These are phyloP conservation scores for Barnettozyma populi DNA, from an alignment of 805 yeast species.

Conservation along the genomic window DNA sequence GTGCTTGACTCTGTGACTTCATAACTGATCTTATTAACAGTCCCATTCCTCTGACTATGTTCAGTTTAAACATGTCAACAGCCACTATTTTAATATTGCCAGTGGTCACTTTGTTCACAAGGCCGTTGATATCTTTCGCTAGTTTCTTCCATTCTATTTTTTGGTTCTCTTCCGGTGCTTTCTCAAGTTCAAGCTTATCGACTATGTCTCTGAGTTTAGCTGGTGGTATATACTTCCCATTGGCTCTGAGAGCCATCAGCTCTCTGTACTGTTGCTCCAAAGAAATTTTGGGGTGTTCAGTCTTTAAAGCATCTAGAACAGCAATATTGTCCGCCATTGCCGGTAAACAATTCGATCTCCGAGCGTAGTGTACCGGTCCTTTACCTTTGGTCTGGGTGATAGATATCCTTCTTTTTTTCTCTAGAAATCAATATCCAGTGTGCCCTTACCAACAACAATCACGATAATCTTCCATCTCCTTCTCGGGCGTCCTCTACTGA, in stretches of 20 bases:
- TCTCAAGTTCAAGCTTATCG: conserved; percentile 27
- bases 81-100: conserved; percentile 45
- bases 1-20: conserved; percentile 42
- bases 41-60: conserved; percentile 59
- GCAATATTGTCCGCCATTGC: background rate
- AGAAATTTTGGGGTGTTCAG: background rate
- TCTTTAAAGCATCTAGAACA: background rate
- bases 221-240: conserved; percentile 51
- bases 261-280: conserved; percentile 32
- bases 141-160: conserved; percentile 51
- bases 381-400: too few species aligned
- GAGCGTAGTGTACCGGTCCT: background rate
- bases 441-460: background rate
- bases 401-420: too few species aligned
- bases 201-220: conserved; percentile 42
- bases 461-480: background rate
- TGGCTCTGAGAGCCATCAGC: conserved; percentile 32
- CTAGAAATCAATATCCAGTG: background rate
- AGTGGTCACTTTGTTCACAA: conserved; percentile 40
- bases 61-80: conserved; percentile 46
- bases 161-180: conserved; percentile 40
- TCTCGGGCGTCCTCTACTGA: background rate
- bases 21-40: conserved; percentile 52
- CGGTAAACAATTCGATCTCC: background rate
- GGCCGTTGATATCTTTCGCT: conserved; percentile 41